Evolutionary conservation across 768 basidiomycete genomes (phyloP).

Genomic region (Tylopilus rubrobrunneus): DNA sequence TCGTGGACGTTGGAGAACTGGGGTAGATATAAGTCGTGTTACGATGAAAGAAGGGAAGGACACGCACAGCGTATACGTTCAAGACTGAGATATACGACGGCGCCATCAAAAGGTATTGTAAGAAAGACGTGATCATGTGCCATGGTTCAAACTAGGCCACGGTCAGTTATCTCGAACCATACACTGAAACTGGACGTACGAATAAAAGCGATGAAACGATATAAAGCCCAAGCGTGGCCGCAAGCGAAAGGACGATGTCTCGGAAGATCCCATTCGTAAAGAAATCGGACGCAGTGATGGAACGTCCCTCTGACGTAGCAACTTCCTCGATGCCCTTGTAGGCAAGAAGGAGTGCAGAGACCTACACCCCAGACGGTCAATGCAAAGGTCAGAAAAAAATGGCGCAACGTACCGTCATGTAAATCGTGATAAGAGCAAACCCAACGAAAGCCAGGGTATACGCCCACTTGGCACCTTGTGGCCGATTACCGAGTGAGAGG

Average conservation of each 20-base stretch:
- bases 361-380: slow-evolving; percentile 36
- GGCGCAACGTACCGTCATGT: slow-evolving; percentile 74
- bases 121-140: slow-evolving; percentile 96
- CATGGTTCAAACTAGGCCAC: slow-evolving; percentile 83
- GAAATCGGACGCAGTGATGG: slow-evolving; percentile 53
- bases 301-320: slow-evolving; percentile 39
- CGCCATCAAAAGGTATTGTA: slow-evolving; percentile 90
- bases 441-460: slow-evolving; percentile 85
- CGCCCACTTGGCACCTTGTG: slow-evolving; percentile 83
- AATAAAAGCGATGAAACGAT: slow-evolving; percentile 78
- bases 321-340: slow-evolving; percentile 74
- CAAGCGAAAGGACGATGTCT: slow-evolving; percentile 79
- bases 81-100: slow-evolving; percentile 93
- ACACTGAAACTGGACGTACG: slow-evolving; percentile 45
- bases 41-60: background rate
- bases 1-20: slow-evolving; percentile 88
- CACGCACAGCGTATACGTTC: slow-evolving; percentile 76
- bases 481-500: slow-evolving; percentile 84
- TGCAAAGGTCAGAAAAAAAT: background rate
- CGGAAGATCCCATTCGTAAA: slow-evolving; percentile 80
- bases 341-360: slow-evolving; percentile 77
- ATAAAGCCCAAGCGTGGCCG: slow-evolving; percentile 90
- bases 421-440: slow-evolving; percentile 88
- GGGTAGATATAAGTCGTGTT: background rate
- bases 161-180: background rate